Evolutionary conservation across 495 filamentous ascomycete genomes (phyloP).

Genomic region (Aspergillus affinis): DNA sequence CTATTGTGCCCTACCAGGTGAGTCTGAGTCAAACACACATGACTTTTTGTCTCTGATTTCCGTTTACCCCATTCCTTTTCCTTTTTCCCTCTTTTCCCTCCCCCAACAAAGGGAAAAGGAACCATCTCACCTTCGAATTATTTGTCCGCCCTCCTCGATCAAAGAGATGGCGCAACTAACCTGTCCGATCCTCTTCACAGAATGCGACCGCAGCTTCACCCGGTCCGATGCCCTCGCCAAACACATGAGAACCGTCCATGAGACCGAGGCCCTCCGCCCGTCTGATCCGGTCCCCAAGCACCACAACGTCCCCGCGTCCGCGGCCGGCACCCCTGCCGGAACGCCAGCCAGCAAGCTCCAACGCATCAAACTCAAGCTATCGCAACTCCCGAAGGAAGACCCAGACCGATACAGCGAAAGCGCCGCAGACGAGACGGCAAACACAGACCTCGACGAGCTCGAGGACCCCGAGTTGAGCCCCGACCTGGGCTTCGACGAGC

Average conservation of each 20-base stretch:
- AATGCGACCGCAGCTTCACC: slow-evolving; percentile 97
- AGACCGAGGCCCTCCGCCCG: slow-evolving; percentile 87
- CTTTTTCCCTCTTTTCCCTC: not conserved
- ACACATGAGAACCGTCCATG: slow-evolving; percentile 98
- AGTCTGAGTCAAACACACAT: slow-evolving; percentile 7
- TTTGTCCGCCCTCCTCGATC: no score
- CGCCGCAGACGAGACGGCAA: slow-evolving; percentile 46
- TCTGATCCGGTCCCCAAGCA: slow-evolving; percentile 84
- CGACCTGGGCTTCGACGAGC: slow-evolving; percentile 58
- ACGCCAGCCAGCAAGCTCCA: slow-evolving; percentile 57
- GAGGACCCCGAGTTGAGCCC: slow-evolving; percentile 41
- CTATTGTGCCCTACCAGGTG: slow-evolving; percentile 92
- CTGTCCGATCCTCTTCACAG: slow-evolving; percentile 40
- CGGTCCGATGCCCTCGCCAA: slow-evolving; percentile 95
- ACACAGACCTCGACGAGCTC: slow-evolving; percentile 49
- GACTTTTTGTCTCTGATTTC: not conserved
- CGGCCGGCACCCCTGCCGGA: slow-evolving; percentile 26
- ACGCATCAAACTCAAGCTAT: slow-evolving; percentile 67
- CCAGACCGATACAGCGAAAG: slow-evolving; percentile 53
- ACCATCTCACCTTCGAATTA: no score
- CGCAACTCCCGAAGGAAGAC: slow-evolving; percentile 50
- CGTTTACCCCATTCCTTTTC: not conserved
- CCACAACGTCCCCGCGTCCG: slow-evolving; percentile 50
- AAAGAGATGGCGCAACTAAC: not conserved
- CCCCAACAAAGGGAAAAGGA: not conserved